Conservation (phyloP, 768 basidiomycete species). For the Termitomyces sp. region DNA sequence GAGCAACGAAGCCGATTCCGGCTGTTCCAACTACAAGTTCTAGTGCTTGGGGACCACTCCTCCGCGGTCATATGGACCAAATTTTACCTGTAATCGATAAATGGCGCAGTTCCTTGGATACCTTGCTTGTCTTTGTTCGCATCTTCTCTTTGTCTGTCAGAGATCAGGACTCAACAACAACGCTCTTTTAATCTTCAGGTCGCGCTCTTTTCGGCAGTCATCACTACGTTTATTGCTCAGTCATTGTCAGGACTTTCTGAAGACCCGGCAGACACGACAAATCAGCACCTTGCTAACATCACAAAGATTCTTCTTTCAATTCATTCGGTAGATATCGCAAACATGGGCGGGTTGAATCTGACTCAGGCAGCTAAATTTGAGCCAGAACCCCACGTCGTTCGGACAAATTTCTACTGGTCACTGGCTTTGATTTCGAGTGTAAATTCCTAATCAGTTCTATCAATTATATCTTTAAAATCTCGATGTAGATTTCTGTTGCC, state of each 20-base stretch:
- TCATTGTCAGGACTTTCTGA: constrained; percentile 6
- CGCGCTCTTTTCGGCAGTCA: constrained; percentile 15
- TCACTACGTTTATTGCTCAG: constrained; percentile 12
- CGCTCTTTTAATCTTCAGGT: too few relatives aligned
- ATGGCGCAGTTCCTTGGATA: constrained; percentile 13
- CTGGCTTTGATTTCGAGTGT: constrained; percentile 12
- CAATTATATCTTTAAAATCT: not conserved
- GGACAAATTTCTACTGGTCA: constrained; percentile 15
- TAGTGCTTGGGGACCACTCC: constrained; percentile 12
- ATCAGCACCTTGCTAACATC: constrained; percentile 13
- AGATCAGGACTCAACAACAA: not conserved
- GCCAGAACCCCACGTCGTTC: constrained; percentile 6
- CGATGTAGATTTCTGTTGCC: constrained; percentile 11
- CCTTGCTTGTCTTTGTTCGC: constrained; percentile 9
- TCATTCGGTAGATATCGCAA: not conserved
- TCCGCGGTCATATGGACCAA: constrained; percentile 6
- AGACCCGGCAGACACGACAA: constrained; percentile 5
- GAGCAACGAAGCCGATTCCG: not conserved
- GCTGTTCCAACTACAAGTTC: constrained; percentile 5
- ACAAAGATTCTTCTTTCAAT: constrained; percentile 7
- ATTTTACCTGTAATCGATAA: constrained; percentile 6
- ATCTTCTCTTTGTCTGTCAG: not conserved
- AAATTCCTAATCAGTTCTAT: not conserved
- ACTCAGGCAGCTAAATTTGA: not conserved
- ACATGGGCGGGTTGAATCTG: not conserved